Conservation (phyloP, 176 grass and related monocot species). For the Olyra latifolia region DNA sequence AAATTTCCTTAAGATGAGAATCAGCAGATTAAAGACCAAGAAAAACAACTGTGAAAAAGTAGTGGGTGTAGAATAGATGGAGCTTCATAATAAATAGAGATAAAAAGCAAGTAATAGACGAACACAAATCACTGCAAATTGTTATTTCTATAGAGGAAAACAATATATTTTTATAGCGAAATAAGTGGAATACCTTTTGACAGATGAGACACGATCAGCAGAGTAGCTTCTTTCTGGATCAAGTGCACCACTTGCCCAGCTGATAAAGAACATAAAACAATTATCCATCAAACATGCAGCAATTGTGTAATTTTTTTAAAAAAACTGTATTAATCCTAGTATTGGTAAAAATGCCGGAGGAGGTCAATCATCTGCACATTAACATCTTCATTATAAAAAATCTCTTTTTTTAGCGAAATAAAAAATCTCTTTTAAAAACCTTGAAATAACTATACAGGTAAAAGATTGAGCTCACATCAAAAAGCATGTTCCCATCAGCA, state of each 20-base stretch:
- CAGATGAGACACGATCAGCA: conserved; percentile 64
- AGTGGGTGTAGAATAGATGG: not conserved
- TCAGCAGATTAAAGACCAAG: not conserved
- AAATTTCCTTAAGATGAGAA: conserved; percentile 1
- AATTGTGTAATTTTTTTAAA: not conserved
- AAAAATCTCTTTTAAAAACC: not conserved
- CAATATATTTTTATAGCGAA: not conserved
- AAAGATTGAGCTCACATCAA: conserved; percentile 65
- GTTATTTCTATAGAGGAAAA: not conserved
- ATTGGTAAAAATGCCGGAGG: not conserved
- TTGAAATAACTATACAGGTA: not conserved
- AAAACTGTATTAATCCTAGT: not conserved
- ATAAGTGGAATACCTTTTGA: conserved; percentile 66
- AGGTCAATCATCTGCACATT: conserved; percentile 1
- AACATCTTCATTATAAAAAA: not conserved
- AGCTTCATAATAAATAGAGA: not conserved
- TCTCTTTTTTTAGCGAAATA: not conserved
- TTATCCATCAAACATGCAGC: conserved; percentile 8
- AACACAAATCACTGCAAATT: not conserved
- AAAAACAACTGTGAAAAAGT: conserved; percentile 1
- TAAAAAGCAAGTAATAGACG: not conserved
- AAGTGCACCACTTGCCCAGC: conserved; percentile 92
- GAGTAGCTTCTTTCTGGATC: conserved; percentile 77
- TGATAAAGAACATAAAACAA: conserved; percentile 47
- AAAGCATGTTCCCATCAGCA: conserved; percentile 80